These are phyloP conservation scores for Stemphylium vesicarium DNA, from an alignment of 2,329 filamentous ascomycete genomes.

Conservation along the genomic window DNA sequence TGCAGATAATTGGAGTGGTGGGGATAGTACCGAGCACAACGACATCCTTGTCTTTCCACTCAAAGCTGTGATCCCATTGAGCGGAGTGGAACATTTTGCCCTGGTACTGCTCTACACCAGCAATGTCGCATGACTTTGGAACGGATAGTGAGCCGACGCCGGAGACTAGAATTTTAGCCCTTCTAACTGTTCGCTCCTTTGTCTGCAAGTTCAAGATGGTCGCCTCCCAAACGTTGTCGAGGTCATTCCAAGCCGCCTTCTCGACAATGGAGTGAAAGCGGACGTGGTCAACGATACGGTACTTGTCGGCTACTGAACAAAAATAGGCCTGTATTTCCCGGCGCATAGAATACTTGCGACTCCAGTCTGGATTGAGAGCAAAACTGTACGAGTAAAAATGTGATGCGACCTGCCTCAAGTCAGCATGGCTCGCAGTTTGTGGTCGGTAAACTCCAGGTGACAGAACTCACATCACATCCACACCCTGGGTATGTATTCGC, in stretches of 20 bases:
- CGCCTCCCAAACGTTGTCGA: slow-evolving; percentile 49
- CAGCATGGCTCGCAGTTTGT: neutral
- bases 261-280: slow-evolving; percentile 54
- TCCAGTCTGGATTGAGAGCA: slow-evolving; percentile 65
- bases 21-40: slow-evolving; percentile 34
- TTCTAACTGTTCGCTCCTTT: slow-evolving; percentile 24
- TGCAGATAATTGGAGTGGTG: no score
- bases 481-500: slow-evolving; percentile 45
- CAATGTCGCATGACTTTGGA: slow-evolving; percentile 48
- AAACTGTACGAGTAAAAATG: slow-evolving; percentile 70
- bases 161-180: slow-evolving; percentile 36
- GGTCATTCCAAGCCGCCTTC: slow-evolving; percentile 54
- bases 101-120: slow-evolving; percentile 55
- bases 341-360: slow-evolving; percentile 62
- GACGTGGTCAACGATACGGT: slow-evolving; percentile 51
- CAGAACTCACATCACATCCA: slow-evolving; percentile 40
- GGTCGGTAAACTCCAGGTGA: no score
- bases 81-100: slow-evolving; percentile 43
- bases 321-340: slow-evolving; percentile 65
- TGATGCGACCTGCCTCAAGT: slow-evolving; percentile 29
- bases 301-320: slow-evolving; percentile 41
- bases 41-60: slow-evolving; percentile 51
- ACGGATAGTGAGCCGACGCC: slow-evolving; percentile 40
- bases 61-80: slow-evolving; percentile 57
- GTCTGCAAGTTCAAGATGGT: slow-evolving; percentile 30